phyloP scores from a whole-genome alignment of 441 rosid species.

The Eutrema salsugineum region DNA sequence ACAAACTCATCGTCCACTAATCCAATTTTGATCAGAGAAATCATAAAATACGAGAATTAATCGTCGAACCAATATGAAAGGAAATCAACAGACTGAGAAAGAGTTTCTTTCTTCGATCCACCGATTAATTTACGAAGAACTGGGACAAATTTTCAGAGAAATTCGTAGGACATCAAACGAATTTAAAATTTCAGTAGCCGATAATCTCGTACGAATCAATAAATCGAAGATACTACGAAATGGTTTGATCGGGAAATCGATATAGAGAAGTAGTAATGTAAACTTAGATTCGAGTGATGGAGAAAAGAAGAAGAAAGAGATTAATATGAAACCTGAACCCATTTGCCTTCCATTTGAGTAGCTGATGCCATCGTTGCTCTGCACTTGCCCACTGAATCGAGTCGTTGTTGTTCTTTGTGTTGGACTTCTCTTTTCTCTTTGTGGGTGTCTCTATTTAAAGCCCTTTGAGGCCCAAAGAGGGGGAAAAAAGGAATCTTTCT shows the following conservation, averaged over 20 bases:
- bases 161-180: not conserved
- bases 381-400: not conserved
- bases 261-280: not conserved
- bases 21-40: not conserved
- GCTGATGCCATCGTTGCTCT: constrained; percentile 28
- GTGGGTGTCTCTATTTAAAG: constrained; percentile 11
- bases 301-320: not conserved
- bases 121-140: not conserved
- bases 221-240: not conserved
- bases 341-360: constrained; percentile 45
- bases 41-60: not conserved
- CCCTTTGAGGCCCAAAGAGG: not conserved
- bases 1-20: not conserved
- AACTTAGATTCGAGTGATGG: not conserved
- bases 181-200: not conserved
- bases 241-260: not conserved
- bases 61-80: not conserved
- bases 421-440: not conserved
- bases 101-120: not conserved
- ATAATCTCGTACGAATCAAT: not conserved
- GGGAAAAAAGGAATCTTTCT: not conserved
- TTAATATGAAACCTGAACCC: constrained; percentile 49
- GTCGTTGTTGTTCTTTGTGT: too few species aligned
- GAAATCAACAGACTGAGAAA: not conserved
- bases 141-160: not conserved